Evolutionary conservation across 2,329 filamentous ascomycete genomes (phyloP).

Genomic region (Sclerotinia sclerotiorum): DNA sequence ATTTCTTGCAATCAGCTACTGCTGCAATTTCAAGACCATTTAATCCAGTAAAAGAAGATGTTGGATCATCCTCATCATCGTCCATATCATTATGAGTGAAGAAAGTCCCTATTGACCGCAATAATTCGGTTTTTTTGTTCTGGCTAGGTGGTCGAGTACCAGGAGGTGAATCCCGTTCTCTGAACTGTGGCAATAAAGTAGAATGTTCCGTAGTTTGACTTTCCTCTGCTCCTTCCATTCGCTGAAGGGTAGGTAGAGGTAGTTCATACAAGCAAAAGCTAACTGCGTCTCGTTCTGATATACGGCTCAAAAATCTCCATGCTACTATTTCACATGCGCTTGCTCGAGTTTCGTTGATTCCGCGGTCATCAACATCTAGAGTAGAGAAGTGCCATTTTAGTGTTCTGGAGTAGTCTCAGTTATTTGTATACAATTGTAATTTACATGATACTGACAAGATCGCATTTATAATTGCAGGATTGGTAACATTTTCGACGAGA

Average conservation of each 20-base stretch:
- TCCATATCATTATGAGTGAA: slow-evolving; percentile 44
- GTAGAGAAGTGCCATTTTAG: slow-evolving; percentile 72
- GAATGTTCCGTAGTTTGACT: slow-evolving; percentile 32
- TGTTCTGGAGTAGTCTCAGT: slow-evolving; percentile 50
- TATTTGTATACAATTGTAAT: not conserved
- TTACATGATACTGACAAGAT: slow-evolving; percentile 59
- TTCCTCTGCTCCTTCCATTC: slow-evolving; percentile 19
- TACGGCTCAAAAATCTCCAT: slow-evolving; percentile 71
- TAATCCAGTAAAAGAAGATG: slow-evolving; percentile 71
- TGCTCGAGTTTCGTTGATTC: slow-evolving; percentile 66
- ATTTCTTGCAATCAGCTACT: slow-evolving; percentile 78
- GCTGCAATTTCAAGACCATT: slow-evolving; percentile 87
- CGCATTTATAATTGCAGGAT: slow-evolving; percentile 70
- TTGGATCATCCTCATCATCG: slow-evolving; percentile 60
- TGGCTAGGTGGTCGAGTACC: slow-evolving; percentile 28
- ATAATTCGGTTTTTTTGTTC: slow-evolving; percentile 33
- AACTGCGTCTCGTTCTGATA: slow-evolving; percentile 72
- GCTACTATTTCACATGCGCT: slow-evolving; percentile 79
- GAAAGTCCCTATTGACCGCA: slow-evolving; percentile 50
- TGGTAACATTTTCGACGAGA: slow-evolving; percentile 61
- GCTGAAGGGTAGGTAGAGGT: slow-evolving; percentile 42
- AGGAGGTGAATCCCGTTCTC: slow-evolving; percentile 26
- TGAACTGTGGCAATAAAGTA: slow-evolving; percentile 38
- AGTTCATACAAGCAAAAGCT: slow-evolving; percentile 74
- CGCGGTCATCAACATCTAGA: slow-evolving; percentile 59